Evolutionary conservation across 768 basidiomycete genomes (phyloP).

Genomic region (Agaricus sinodeliciosus): DNA sequence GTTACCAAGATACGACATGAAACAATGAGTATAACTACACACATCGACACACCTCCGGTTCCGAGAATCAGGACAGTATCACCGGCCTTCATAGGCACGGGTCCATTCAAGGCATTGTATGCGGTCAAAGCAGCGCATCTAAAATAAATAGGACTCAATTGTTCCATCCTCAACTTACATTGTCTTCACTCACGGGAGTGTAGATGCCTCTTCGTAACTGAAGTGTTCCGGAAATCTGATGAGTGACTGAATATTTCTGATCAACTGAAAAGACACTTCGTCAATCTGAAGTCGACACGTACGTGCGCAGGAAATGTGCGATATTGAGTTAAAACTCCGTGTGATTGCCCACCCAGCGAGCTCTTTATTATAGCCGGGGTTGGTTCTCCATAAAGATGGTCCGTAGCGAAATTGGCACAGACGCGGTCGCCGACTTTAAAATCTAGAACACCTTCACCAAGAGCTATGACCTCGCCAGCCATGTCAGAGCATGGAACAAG

Average conservation of each 20-base stretch:
- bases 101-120: slow-evolving; percentile 50
- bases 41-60: slow-evolving; percentile 53
- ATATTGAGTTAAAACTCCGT: slow-evolving; percentile 51
- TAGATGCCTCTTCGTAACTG: slow-evolving; percentile 58
- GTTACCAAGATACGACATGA: too few relatives aligned
- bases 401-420: slow-evolving; percentile 43
- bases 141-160: not conserved
- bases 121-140: slow-evolving; percentile 60
- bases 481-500: slow-evolving; percentile 41
- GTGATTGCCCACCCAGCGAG: slow-evolving; percentile 38
- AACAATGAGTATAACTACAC: slow-evolving; percentile 8
- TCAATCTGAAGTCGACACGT: not conserved
- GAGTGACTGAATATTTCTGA: slow-evolving; percentile 28
- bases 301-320: slow-evolving; percentile 31
- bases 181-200: slow-evolving; percentile 41
- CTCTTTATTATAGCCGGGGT: slow-evolving; percentile 25
- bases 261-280: too few relatives aligned
- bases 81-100: slow-evolving; percentile 45
- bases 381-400: slow-evolving; percentile 42
- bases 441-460: slow-evolving; percentile 34
- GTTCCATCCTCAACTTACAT: not conserved
- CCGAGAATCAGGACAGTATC: slow-evolving; percentile 52
- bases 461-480: slow-evolving; percentile 49
- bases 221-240: slow-evolving; percentile 50
- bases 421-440: slow-evolving; percentile 56